A percentile compares a stretch with the other conserved stretches of the same genome.
Conservation (phyloP, 2,329 filamentous ascomycete species). For the Cercospora berteroae region DNA sequence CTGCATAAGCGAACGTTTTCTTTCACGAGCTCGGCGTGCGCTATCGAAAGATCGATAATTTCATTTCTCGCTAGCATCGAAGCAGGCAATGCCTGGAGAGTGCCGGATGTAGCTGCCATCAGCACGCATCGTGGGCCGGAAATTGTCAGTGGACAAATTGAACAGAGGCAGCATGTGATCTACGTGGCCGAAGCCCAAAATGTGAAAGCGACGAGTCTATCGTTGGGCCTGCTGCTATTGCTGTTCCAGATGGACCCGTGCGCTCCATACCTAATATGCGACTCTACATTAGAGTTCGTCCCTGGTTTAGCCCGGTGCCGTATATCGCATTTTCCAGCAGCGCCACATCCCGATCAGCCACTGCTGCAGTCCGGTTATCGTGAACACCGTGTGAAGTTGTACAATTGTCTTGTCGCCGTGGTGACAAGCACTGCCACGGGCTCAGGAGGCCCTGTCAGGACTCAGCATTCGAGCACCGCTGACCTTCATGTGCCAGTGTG, state of each 20-base stretch:
- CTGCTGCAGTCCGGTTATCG: background rate
- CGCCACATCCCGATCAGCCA: background rate
- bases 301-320: background rate
- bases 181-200: background rate
- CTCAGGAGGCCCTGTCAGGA: background rate
- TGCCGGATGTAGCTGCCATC: background rate
- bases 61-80: conserved; percentile 14
- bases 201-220: conserved; percentile 1
- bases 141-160: background rate
- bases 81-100: conserved; percentile 15
- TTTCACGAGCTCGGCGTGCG: conserved; percentile 9
- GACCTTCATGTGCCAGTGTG: background rate
- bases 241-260: background rate
- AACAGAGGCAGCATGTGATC: background rate
- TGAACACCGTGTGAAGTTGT: background rate
- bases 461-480: background rate
- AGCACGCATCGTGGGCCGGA: background rate
- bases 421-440: background rate
- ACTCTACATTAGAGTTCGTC: background rate
- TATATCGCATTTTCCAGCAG: background rate
- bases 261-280: background rate
- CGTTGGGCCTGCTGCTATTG: conserved; percentile 11
- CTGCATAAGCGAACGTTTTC: conserved; percentile 9
- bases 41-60: conserved; percentile 11
- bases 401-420: background rate